These are phyloP conservation scores for Salix dunnii DNA, from an alignment of 345 rosid species.

Conservation along the genomic window DNA sequence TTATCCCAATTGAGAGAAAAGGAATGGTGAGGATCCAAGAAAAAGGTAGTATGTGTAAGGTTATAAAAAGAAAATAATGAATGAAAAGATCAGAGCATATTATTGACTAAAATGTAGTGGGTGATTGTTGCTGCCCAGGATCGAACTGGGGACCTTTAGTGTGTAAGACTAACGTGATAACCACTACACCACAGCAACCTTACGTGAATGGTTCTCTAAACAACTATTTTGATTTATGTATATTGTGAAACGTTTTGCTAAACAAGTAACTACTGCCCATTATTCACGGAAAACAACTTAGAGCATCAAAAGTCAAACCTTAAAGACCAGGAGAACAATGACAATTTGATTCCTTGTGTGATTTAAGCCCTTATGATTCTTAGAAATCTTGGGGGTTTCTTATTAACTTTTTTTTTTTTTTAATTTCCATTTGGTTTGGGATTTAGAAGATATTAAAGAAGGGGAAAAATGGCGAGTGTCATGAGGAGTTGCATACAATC, in stretches of 20 bases:
- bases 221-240: accelerated
- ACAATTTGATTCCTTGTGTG: background rate
- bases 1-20: too few species aligned
- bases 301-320: background rate
- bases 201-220: accelerated
- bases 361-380: background rate
- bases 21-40: too few species aligned
- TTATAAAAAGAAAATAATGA: too few species aligned
- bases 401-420: background rate
- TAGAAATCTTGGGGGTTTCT: background rate
- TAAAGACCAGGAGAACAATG: background rate
- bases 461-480: constrained; percentile 36
- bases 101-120: too few species aligned
- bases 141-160: constrained; percentile 36
- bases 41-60: too few species aligned
- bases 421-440: background rate
- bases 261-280: background rate
- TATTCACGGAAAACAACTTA: background rate
- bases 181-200: constrained; percentile 36
- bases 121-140: constrained; percentile 20
- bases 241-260: background rate
- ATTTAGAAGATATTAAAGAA: background rate
- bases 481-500: constrained; percentile 73
- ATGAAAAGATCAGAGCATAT: too few species aligned
- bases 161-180: constrained; percentile 40